Conservation (phyloP, 208 protist genomes). For the Leishmania tarentolae region DNA sequence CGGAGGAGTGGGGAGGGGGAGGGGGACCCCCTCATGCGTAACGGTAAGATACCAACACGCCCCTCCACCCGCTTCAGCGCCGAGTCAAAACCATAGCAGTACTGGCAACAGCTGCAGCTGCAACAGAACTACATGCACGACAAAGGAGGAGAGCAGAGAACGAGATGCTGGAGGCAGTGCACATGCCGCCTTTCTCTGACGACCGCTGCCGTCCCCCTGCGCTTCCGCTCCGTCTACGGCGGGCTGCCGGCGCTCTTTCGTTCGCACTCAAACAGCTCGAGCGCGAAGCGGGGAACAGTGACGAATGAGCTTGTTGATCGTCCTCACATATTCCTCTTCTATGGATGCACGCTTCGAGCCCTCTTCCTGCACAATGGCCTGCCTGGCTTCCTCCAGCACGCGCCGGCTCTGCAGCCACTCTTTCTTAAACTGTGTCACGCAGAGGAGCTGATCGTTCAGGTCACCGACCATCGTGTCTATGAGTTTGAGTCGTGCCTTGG, state of each 20-base stretch:
- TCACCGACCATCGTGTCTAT: constrained; percentile 67
- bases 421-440: constrained; percentile 84
- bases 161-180: not conserved
- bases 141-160: not conserved
- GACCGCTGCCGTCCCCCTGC: not conserved
- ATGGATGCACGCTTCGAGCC: constrained; percentile 10
- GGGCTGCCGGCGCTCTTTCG: not conserved
- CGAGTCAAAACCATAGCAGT: not conserved
- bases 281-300: constrained; percentile 22
- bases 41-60: not conserved
- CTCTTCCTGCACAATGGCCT: constrained; percentile 61
- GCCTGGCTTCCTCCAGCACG: constrained; percentile 56
- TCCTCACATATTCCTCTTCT: constrained; percentile 36
- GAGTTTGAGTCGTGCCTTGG: constrained; percentile 71
- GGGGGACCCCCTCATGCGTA: not conserved
- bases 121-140: not conserved
- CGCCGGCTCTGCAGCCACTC: constrained; percentile 78
- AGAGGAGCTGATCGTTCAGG: constrained; percentile 79
- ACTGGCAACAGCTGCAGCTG: not conserved
- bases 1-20: not conserved
- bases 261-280: not conserved
- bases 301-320: constrained; percentile 32
- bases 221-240: not conserved
- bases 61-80: not conserved
- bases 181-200: not conserved